These are phyloP conservation scores for Schoenoplectus triqueter DNA, from an alignment of 202 grass and related monocot genomes.

Conservation along the genomic window DNA sequence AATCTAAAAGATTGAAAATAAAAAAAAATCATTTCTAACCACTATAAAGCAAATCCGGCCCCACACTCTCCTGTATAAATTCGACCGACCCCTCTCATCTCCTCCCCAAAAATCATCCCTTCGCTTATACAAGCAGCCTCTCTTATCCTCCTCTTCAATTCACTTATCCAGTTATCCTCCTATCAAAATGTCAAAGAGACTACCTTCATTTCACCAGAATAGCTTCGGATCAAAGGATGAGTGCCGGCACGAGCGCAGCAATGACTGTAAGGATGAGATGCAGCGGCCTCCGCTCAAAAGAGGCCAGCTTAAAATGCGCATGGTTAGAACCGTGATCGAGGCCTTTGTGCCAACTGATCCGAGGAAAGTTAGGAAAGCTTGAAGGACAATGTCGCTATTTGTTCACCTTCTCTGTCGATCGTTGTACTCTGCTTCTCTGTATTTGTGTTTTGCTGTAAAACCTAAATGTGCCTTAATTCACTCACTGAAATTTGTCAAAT, in stretches of 20 bases:
- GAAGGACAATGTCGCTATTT: not conserved
- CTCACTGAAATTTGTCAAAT: not conserved
- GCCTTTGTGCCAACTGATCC: slow-evolving; percentile 36
- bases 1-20: not conserved
- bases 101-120: slow-evolving; percentile 18
- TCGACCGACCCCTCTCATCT: not conserved
- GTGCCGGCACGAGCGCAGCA: not conserved
- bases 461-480: not conserved
- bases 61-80: slow-evolving; percentile 24
- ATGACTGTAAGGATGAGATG: slow-evolving; percentile 50
- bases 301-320: slow-evolving; percentile 65
- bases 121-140: not conserved
- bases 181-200: slow-evolving; percentile 10
- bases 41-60: not conserved
- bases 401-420: not conserved
- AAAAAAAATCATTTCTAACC: not conserved
- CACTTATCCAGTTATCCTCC: not conserved
- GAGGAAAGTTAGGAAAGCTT: slow-evolving; percentile 34
- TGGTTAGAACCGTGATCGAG: slow-evolving; percentile 46
- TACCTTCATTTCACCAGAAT: slow-evolving; percentile 26
- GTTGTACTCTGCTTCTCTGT: not conserved
- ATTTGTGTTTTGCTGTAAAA: not conserved
- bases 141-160: not conserved
- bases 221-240: slow-evolving; percentile 28
- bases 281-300: slow-evolving; percentile 55